Evolutionary conservation across 345 rosid genomes (phyloP), one percentile per base, ranked within the genome.

Genomic region (Melaleuca alternifolia): DNA sequence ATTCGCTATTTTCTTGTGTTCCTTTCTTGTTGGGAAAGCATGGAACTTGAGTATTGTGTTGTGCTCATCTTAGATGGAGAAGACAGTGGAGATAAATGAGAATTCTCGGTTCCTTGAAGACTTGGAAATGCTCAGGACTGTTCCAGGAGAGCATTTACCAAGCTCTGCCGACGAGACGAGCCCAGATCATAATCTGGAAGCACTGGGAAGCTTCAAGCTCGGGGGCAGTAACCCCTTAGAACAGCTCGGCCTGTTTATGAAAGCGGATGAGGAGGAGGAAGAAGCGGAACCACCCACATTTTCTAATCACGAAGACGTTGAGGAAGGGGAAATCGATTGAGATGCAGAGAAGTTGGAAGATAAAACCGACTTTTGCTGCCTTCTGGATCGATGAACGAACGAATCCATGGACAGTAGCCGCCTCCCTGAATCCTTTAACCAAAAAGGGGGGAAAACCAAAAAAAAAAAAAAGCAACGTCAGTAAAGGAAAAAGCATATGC

Each of bases 71-170:
- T 53, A 97, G 99, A 95, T 97, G 95, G 99, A 97, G 86, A 97
- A 93, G 89, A 97, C 98, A 13, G 97, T 97, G n/a, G 98, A 95
- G 84, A 96, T 97, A 85, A 95, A 95, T 54, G 99, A 95, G 93
- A 96, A 93, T 90, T 90, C 96, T 86, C 92, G 92, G 83, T 96
- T 96, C 87, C 95, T 97, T 24, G 91, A 96, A 89, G 99, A 97
- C 89, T 89, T 97, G 53, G 98, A 97, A 91, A 94, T 95, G 99
- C 93, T 97, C 75, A 95, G 98, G 87, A 88, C 94, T 15, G 92
- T 91, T 48, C 93, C 90, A 12, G 95, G 86, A 5, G 98, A 96
- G 79, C 92, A 93, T 20, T 84, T 93, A 75, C 95, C 93, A 16
- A 94, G 93, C 90, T 94, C 94, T 79, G 92, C 88, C 0, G 98